A percentile compares a stretch with the other conserved stretches of the same genome.
Evolutionary conservation across 352 stramenopile species (phyloP).

Genomic region (Stramenopiles sp.): DNA sequence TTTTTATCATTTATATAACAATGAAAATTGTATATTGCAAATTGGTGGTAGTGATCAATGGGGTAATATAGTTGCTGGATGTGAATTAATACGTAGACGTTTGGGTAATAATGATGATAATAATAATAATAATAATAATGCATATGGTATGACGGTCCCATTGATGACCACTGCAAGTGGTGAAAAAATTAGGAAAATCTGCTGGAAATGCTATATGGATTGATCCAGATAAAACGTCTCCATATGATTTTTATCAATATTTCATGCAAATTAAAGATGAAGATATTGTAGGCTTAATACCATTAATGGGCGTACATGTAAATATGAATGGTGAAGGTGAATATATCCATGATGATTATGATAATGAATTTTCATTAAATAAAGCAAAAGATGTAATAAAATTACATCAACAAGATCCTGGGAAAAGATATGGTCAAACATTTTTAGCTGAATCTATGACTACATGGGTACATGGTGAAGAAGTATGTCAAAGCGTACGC

Average conservation of each 20-base stretch:
- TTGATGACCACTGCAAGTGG: slow-evolving; percentile 84
- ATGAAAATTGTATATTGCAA: slow-evolving; percentile 75
- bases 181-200: slow-evolving; percentile 98
- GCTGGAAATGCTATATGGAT: slow-evolving; percentile 93
- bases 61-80: slow-evolving; percentile 95
- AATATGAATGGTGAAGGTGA: slow-evolving; percentile 58
- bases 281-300: slow-evolving; percentile 83
- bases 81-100: slow-evolving; percentile 78
- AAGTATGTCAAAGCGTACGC: slow-evolving; percentile 46
- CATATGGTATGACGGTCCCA: slow-evolving; percentile 77
- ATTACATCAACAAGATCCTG: slow-evolving; percentile 34
- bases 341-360: slow-evolving; percentile 45
- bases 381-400: slow-evolving; percentile 5
- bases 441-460: slow-evolving; percentile 66
- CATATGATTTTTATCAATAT: slow-evolving; percentile 79
- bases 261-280: slow-evolving; percentile 59
- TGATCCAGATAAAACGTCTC: slow-evolving; percentile 70
- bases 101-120: slow-evolving; percentile 32
- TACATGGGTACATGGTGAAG: slow-evolving; percentile 69
- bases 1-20: slow-evolving; percentile 80
- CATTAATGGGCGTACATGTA: slow-evolving; percentile 84
- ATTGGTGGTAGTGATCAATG: slow-evolving; percentile 97
- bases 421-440: not conserved
- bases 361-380: slow-evolving; percentile 36
- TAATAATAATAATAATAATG: too few species aligned